Conservation (phyloP, 208 protist species). For the Acanthamoeba healyi region DNA sequence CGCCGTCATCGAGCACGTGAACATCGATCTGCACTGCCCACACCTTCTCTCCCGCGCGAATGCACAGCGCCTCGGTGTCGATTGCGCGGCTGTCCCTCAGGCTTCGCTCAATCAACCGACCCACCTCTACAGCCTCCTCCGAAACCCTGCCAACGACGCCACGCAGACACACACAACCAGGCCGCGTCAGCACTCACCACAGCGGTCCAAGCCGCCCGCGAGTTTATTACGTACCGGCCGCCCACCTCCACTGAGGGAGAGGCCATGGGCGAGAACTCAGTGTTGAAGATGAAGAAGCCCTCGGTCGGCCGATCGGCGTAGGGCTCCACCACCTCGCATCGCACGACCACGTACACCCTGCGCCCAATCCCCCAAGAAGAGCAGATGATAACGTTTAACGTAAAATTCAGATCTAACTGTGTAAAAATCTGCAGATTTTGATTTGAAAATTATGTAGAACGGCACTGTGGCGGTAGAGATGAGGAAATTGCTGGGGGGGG, state of each 20-base stretch:
- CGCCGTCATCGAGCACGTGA: constrained; percentile 95
- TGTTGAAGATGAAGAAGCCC: constrained; percentile 95
- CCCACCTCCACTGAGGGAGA: constrained; percentile 84
- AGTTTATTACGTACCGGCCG: neutral
- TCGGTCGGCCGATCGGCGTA: constrained; percentile 95
- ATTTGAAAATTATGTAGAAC: neutral
- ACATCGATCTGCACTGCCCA: constrained; percentile 92
- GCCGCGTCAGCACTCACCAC: neutral
- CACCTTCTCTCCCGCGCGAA: constrained; percentile 95
- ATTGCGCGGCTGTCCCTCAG: constrained; percentile 93
- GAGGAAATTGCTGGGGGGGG: neutral
- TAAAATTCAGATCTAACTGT: neutral
- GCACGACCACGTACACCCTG: constrained; percentile 91
- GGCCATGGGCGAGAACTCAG: constrained; percentile 93
- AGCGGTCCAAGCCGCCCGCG: no score
- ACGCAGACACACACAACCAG: neutral
- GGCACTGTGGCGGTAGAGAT: neutral
- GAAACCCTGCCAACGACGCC: neutral
- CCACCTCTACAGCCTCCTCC: constrained; percentile 85
- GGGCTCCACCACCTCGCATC: constrained; percentile 95
- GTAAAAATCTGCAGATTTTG: neutral
- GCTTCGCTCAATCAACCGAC: constrained; percentile 92
- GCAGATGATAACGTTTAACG: neutral
- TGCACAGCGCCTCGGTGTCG: constrained; percentile 96
- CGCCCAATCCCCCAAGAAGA: neutral